Conservation (phyloP, 2,329 filamentous ascomycete species). For the Colletotrichum eremochloae region DNA sequence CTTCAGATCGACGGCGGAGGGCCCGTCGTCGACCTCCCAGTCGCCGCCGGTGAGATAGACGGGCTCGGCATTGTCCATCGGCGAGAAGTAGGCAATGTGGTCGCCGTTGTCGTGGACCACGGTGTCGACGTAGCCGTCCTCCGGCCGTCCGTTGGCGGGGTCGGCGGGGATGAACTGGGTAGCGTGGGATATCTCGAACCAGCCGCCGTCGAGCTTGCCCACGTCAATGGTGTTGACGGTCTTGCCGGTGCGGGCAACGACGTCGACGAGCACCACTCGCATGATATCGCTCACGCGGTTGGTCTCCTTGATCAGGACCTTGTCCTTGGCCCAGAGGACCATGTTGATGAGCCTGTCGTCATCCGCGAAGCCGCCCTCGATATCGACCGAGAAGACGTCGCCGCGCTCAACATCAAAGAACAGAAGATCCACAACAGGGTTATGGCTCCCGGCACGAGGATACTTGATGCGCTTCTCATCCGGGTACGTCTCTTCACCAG, state of each 20-base stretch:
- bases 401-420: conserved; percentile 88
- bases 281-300: conserved; percentile 95
- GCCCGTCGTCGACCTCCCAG: conserved; percentile 92
- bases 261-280: conserved; percentile 88
- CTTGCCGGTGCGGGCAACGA: conserved; percentile 78
- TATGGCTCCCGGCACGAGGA: conserved; percentile 93
- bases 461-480: conserved; percentile 96
- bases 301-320: conserved; percentile 90
- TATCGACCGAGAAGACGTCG: conserved; percentile 84
- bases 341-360: conserved; percentile 92
- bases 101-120: conserved; percentile 89
- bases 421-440: conserved; percentile 87
- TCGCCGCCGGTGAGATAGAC: conserved; percentile 86
- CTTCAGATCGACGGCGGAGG: conserved; percentile 85
- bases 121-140: conserved; percentile 95
- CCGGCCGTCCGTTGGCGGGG: conserved; percentile 76
- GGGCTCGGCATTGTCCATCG: conserved; percentile 85
- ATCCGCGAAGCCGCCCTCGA: conserved; percentile 82
- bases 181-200: conserved; percentile 93
- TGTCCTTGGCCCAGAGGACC: conserved; percentile 88
- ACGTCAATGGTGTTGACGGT: conserved; percentile 86
- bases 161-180: conserved; percentile 91
- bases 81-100: conserved; percentile 93
- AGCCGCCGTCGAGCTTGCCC: conserved; percentile 89
- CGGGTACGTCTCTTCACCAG: conserved; percentile 88